Base-by-base conservation (phyloP, 345 rosid genomes). In the Xanthoceras sorbifolium region DNA sequence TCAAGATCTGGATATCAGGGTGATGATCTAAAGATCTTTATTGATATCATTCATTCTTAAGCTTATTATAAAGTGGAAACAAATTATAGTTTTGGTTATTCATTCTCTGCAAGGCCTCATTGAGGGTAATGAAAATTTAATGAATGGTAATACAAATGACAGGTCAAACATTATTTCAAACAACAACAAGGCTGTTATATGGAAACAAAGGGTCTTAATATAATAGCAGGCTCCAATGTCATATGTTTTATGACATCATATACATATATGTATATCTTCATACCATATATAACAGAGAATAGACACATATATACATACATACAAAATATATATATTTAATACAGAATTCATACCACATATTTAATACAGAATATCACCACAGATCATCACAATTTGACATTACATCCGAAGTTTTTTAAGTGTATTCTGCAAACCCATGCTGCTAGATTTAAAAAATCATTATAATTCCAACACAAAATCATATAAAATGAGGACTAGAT, bases 401-500 rank as follows among this genome's bases (percentile, higher is more conserved):
- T 23, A 8, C 64, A 72, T 7, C 15, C 52, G 26, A 0, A 71
- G 18, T 31, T 69, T 42, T 7, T 48, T 1, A 48, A 26, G 9
- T 36, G 26, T 12, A 22, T 20, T 36, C 32, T 23, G 32, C 75
- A 23, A 34, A 23, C 20, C 38, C 67, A 42, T 28, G 20, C n/a
- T 73, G 76, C 54, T 42, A 42, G 29, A 61, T 26, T 26, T 73
- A 26, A 42, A 57, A 38, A 7, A 42, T 61, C 29, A 62, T 42
- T 40, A 28, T 59, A 38, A 20, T 42, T 36, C 26, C 48, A 61
- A 7, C 3, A 72, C 11, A 59, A 72, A 36, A 72, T 12, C 26
- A 38, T 59, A 59, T 22, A 59, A n/a, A 34, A 22, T 0, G 6
- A 29, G 15, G 12, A 23, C 25, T 72, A 17, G 55, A 72, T 73